These are phyloP conservation scores for Rubroshorea leprosula DNA, from an alignment of 345 rosid species.

Conservation along the genomic window DNA sequence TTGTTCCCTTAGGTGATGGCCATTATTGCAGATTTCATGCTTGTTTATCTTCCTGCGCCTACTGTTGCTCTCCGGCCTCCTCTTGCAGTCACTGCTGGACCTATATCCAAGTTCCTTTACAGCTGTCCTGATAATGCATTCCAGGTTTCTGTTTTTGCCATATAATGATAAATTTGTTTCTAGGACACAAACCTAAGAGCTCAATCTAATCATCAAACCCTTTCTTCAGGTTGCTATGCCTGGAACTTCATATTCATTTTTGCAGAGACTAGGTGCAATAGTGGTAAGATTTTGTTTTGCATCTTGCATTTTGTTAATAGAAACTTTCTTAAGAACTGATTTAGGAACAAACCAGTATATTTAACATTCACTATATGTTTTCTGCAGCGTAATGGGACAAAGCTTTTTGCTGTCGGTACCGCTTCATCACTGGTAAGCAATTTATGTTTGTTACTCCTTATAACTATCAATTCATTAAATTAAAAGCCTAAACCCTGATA, in stretches of 20 bases:
- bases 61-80: slow-evolving; percentile 84
- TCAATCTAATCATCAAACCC: slow-evolving; percentile 11
- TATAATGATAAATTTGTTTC: slow-evolving; percentile 9
- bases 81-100: slow-evolving; percentile 59
- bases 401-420: slow-evolving; percentile 91
- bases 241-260: slow-evolving; percentile 80
- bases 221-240: slow-evolving; percentile 68
- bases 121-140: slow-evolving; percentile 97
- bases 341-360: not conserved
- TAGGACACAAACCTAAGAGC: not conserved
- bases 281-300: slow-evolving; percentile 46
- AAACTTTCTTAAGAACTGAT: not conserved
- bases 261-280: slow-evolving; percentile 84
- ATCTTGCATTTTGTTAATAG: not conserved
- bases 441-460: slow-evolving; percentile 1
- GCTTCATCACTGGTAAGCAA: slow-evolving; percentile 73
- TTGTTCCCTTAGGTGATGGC: slow-evolving; percentile 69
- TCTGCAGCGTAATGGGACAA: slow-evolving; percentile 82
- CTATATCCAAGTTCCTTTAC: slow-evolving; percentile 75
- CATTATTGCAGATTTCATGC: slow-evolving; percentile 97
- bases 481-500: too few species aligned
- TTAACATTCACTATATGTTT: slow-evolving; percentile 13
- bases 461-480: too few species aligned
- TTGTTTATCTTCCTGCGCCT: slow-evolving; percentile 96
- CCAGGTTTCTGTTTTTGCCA: slow-evolving; percentile 51